These are phyloP conservation scores for Cronartium quercuum DNA, from an alignment of 1,284 basidiomycete genomes.

Conservation along the genomic window DNA sequence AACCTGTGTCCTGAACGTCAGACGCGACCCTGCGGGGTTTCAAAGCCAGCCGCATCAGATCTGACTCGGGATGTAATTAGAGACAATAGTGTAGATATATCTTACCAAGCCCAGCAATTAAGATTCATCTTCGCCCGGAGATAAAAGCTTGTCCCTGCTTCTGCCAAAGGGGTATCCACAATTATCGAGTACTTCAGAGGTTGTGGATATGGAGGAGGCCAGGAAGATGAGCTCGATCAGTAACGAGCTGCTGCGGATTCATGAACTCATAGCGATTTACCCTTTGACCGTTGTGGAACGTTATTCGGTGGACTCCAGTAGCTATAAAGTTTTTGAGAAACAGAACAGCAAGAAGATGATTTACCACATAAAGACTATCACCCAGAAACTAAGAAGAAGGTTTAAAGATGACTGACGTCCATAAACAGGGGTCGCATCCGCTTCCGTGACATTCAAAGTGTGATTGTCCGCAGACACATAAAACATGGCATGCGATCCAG, in stretches of 20 bases:
- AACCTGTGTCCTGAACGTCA: constrained; percentile 17
- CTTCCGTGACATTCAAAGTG: constrained; percentile 26
- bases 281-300: constrained; percentile 25
- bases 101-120: constrained; percentile 32
- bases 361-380: neutral
- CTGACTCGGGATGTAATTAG: neutral
- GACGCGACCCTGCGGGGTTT: constrained; percentile 11
- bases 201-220: no score
- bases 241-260: no score
- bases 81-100: neutral
- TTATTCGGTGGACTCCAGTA: neutral
- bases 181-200: no score
- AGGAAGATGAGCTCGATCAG: no score
- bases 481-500: constrained; percentile 50
- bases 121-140: constrained; percentile 13
- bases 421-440: constrained; percentile 24
- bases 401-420: constrained; percentile 1
- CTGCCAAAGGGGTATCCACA: no score
- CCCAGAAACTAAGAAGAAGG: neutral
- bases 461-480: constrained; percentile 36
- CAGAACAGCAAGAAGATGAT: neutral
- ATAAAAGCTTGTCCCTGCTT: neutral
- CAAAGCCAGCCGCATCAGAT: neutral
- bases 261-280: no score
- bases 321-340: neutral